Evolutionary conservation across 2,329 filamentous ascomycete species (phyloP).

Genomic region (Alternaria brassicicola): DNA sequence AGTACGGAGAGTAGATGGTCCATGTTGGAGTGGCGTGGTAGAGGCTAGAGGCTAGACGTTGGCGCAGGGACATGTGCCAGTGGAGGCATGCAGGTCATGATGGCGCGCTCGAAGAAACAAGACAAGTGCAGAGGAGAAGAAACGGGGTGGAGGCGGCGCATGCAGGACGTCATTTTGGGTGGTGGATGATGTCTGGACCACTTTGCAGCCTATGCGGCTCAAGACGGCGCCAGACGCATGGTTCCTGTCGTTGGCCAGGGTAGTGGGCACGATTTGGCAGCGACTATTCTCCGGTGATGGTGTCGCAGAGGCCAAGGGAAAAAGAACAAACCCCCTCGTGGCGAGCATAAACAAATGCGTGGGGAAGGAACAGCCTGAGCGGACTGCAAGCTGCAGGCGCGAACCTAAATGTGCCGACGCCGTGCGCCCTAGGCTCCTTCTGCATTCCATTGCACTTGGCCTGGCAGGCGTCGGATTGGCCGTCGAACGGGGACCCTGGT

Average conservation of each 20-base stretch:
- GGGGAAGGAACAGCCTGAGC: slow-evolving; percentile 24
- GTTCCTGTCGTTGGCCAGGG: background rate
- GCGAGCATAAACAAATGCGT: background rate
- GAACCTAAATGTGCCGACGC: slow-evolving; percentile 38
- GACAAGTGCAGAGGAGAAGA: slow-evolving; percentile 27
- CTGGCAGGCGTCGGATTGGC: slow-evolving; percentile 30
- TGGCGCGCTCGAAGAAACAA: slow-evolving; percentile 29
- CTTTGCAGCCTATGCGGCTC: slow-evolving; percentile 34
- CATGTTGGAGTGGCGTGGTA: slow-evolving; percentile 8
- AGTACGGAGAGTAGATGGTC: slow-evolving; percentile 11
- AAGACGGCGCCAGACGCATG: background rate
- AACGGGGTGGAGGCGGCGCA: slow-evolving; percentile 39
- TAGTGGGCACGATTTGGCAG: slow-evolving; percentile 4
- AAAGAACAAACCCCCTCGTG: slow-evolving; percentile 7
- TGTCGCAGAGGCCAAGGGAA: background rate
- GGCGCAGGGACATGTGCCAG: slow-evolving; percentile 13
- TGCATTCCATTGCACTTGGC: slow-evolving; percentile 18
- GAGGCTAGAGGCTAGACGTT: slow-evolving; percentile 8
- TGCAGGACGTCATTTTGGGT: slow-evolving; percentile 43
- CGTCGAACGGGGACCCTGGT: slow-evolving; percentile 8
- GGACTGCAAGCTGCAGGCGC: slow-evolving; percentile 22
- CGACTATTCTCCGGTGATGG: slow-evolving; percentile 2
- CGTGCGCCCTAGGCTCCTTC: slow-evolving; percentile 27
- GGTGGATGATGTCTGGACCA: slow-evolving; percentile 27
- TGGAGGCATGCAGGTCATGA: slow-evolving; percentile 18